phyloP scores from a whole-genome alignment of 176 grass and related monocot genomes.

The Bonia amplexicaulis region DNA sequence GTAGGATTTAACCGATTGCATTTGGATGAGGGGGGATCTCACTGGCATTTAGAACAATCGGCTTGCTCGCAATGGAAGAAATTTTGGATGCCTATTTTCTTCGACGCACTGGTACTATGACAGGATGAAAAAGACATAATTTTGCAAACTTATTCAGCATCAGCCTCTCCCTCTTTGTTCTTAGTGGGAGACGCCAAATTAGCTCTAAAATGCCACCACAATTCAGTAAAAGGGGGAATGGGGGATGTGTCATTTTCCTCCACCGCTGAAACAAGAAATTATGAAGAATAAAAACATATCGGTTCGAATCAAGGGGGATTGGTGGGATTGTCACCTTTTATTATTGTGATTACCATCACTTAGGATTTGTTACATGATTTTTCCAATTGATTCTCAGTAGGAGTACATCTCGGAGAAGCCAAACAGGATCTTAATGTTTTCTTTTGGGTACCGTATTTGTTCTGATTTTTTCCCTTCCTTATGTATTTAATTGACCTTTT shows the following conservation, averaged over 20 bases:
- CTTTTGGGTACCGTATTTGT: not conserved
- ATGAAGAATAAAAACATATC: not conserved
- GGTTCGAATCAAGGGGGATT: not conserved
- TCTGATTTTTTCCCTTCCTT: not conserved
- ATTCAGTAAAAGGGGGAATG: not conserved
- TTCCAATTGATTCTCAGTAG: not conserved
- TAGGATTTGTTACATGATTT: not conserved
- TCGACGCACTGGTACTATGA: not conserved
- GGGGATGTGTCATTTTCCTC: not conserved
- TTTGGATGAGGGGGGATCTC: no score
- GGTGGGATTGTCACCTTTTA: not conserved
- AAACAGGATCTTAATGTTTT: not conserved
- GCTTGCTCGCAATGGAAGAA: not conserved
- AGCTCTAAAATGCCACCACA: not conserved
- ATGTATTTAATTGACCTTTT: not conserved
- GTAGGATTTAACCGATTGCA: no score
- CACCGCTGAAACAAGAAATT: not conserved
- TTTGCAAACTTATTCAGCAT: not conserved
- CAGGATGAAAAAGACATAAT: not conserved
- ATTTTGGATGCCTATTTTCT: not conserved
- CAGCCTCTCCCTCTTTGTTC: not conserved
- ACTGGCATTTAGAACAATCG: no score
- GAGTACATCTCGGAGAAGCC: not conserved
- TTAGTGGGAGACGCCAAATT: not conserved
- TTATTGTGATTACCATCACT: not conserved